Conservation (phyloP, 768 basidiomycete genomes). For the Kwoniella europaea region DNA sequence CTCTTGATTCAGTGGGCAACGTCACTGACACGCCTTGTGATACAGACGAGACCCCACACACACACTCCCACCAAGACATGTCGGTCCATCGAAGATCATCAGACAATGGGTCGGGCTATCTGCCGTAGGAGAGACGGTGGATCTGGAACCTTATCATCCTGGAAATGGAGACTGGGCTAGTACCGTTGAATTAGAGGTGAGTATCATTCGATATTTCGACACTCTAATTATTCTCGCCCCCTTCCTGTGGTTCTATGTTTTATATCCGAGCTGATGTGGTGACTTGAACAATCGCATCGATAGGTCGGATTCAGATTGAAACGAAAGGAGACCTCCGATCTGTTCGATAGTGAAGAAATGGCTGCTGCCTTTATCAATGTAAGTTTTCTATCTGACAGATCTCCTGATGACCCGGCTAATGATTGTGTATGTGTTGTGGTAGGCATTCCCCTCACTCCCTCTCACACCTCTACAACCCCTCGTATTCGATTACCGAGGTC, state of each 20-base stretch:
- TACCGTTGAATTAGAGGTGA: slow-evolving; percentile 75
- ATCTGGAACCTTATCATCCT: slow-evolving; percentile 69
- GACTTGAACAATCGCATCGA: neutral
- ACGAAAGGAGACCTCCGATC: slow-evolving; percentile 61
- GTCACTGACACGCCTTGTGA: neutral
- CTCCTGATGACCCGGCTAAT: too few relatives aligned
- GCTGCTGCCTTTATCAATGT: slow-evolving; percentile 68
- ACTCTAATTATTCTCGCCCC: too few relatives aligned
- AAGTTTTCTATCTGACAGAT: slow-evolving; percentile 13
- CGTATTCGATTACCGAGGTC: slow-evolving; percentile 86
- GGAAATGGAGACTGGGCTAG: slow-evolving; percentile 61
- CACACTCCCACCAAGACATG: slow-evolving; percentile 68
- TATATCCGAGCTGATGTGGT: too few relatives aligned
- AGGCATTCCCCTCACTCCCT: slow-evolving; percentile 73
- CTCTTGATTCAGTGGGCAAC: neutral
- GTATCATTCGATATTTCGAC: slow-evolving; percentile 10
- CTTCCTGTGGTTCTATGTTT: too few relatives aligned
- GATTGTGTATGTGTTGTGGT: slow-evolving; percentile 50
- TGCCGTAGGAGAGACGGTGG: slow-evolving; percentile 73
- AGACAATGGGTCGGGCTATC: slow-evolving; percentile 91
- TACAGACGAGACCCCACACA: slow-evolving; percentile 78
- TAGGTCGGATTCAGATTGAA: slow-evolving; percentile 60
- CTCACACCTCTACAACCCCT: slow-evolving; percentile 73
- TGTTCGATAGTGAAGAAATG: slow-evolving; percentile 90
- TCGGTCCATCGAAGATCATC: slow-evolving; percentile 78